Evolutionary conservation across 1,284 basidiomycete species (phyloP).

Genomic region (Leccinum fallax): DNA sequence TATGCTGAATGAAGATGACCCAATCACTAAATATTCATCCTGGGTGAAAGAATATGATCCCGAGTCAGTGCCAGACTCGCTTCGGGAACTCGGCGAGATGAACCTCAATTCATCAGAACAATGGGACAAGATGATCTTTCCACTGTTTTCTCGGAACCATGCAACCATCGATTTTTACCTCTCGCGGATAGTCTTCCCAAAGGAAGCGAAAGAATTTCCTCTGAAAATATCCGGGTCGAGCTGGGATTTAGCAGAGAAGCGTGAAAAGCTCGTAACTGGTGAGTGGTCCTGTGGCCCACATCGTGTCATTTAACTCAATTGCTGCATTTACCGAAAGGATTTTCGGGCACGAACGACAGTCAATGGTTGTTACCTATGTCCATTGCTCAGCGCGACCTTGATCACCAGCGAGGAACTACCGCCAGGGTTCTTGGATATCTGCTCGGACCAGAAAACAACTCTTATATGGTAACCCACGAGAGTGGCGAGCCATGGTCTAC

Average conservation of each 20-base stretch:
- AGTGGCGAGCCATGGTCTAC: not conserved
- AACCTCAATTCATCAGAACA: conserved; percentile 46
- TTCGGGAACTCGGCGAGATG: conserved; percentile 31
- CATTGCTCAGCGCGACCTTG: conserved; percentile 45
- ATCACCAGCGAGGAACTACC: conserved; percentile 43
- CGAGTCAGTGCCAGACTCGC: conserved; percentile 27
- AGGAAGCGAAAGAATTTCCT: conserved; percentile 47
- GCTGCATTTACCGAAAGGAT: conserved; percentile 34
- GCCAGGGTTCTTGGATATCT: conserved; percentile 51
- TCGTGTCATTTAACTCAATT: not conserved
- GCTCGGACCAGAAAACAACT: conserved; percentile 46
- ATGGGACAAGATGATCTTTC: conserved; percentile 34
- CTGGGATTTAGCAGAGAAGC: conserved; percentile 53
- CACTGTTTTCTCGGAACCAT: conserved; percentile 41
- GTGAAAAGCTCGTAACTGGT: conserved; percentile 30
- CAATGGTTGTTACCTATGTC: conserved; percentile 49
- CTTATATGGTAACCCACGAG: conserved; percentile 31
- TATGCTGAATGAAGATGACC: conserved; percentile 48
- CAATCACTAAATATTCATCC: conserved; percentile 42
- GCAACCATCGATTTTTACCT: conserved; percentile 53
- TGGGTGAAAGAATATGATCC: conserved; percentile 38
- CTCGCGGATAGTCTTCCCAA: conserved; percentile 30
- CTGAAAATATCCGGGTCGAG: conserved; percentile 49
- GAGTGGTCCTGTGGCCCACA: not conserved
- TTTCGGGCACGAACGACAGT: conserved; percentile 61